Base-by-base conservation (phyloP, 345 rosid genomes). In the Lagerstroemia speciosa region DNA sequence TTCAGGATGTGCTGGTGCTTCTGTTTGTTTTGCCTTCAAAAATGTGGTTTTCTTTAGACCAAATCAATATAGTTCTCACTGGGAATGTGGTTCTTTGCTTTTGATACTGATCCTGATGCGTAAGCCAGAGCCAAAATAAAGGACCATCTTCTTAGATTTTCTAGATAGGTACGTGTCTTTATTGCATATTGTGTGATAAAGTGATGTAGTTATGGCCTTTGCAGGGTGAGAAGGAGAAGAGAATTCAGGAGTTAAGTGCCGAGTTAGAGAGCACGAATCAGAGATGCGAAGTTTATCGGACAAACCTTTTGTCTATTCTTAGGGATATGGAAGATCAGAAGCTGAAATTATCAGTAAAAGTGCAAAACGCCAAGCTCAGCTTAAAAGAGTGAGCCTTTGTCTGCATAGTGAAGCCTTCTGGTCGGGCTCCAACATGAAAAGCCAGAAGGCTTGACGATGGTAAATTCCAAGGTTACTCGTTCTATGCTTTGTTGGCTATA, bases 321-420 rank as follows among this genome's bases (percentile, higher is more conserved):
- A 88, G 83, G 76, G 93, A 93, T 34, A 88, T 87, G 91, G 98
- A 93, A 79, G 93, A 90, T 32, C 88, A 87, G 76, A 93, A 92
- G 80, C 72, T 84, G 62, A 86, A 92, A 84, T 77, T 93, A 50
- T 83, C 92, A 0, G 87, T 89, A 71, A 93, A 93, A 81, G 90
- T 93, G 66, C 89, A 93, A 70, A 88, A 84, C 74, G 96, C 89
- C 55, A 87, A 86, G 85, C 87, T 86, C 67, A 88, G 87, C 76
- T 80, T 90, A 75, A 86, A 83, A 83, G 92, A 90, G 68, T 83
- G 83, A 87, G 32, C 10, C 24, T 46, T 19, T 31, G 1, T 4
- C 32, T 8, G 16, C 16, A 36, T 24, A 64, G 26, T 33, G 40
- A 19, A 64, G 45, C 64, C 64, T 60, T 30, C 22, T 14, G 55